These are phyloP conservation scores for Leccinum subgranulosum DNA, from an alignment of 768 basidiomycete genomes.

Conservation along the genomic window DNA sequence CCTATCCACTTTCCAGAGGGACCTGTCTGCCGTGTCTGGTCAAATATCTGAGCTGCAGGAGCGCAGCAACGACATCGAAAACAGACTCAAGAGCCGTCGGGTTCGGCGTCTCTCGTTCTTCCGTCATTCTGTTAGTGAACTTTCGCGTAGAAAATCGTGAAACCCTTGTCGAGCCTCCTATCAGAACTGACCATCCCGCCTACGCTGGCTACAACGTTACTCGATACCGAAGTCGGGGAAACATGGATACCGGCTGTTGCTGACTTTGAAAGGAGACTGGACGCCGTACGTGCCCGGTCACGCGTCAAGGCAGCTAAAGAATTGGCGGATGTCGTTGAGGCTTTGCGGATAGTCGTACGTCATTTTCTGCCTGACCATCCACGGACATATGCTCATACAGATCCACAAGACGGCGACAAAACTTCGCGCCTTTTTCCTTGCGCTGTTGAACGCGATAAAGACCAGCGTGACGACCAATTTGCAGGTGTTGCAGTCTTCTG, in stretches of 20 bases:
- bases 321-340: conserved; percentile 79
- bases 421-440: conserved; percentile 80
- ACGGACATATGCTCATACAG: conserved; percentile 1
- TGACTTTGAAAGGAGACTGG: conserved; percentile 78
- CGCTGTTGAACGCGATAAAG: conserved; percentile 79
- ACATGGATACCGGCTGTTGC: conserved; percentile 80
- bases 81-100: conserved; percentile 76
- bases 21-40: conserved; percentile 90
- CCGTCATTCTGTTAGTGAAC: background rate
- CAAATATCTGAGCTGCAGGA: conserved; percentile 94
- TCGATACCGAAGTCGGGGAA: conserved; percentile 84
- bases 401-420: conserved; percentile 77
- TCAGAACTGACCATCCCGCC: conserved; percentile 83
- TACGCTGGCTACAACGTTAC: conserved; percentile 64
- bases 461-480: conserved; percentile 86
- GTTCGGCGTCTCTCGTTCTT: conserved; percentile 42
- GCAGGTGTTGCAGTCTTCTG: conserved; percentile 85
- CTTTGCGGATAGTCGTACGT: conserved; percentile 82
- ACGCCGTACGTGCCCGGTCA: conserved; percentile 63
- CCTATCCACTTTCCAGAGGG: conserved; percentile 92
- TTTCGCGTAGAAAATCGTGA: conserved; percentile 73
- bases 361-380: background rate
- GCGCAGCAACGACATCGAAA: conserved; percentile 88
- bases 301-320: conserved; percentile 87
- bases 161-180: conserved; percentile 78